Conservation (phyloP, 108 stramenopile species). For the Seminavis robusta region DNA sequence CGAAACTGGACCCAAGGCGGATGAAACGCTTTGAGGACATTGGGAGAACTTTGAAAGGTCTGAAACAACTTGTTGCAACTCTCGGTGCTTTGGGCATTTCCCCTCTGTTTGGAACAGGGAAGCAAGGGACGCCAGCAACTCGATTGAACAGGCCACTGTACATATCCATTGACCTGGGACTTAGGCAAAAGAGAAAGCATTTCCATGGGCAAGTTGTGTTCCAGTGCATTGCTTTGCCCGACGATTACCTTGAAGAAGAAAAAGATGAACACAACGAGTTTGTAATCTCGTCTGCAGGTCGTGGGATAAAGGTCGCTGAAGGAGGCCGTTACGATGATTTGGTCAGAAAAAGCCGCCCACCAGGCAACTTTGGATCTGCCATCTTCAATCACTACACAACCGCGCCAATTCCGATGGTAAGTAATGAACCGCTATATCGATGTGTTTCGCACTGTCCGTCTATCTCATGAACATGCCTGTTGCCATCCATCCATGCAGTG, state of each 20-base stretch:
- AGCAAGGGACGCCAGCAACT: neutral
- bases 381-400: slow-evolving; percentile 46
- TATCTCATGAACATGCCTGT: neutral
- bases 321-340: slow-evolving; percentile 71
- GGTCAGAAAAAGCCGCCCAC: slow-evolving; percentile 59
- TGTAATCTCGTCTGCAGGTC: slow-evolving; percentile 22
- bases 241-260: slow-evolving; percentile 43
- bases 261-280: slow-evolving; percentile 17
- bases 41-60: slow-evolving; percentile 32
- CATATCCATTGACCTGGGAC: slow-evolving; percentile 70
- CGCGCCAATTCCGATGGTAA: slow-evolving; percentile 57
- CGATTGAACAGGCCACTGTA: slow-evolving; percentile 43
- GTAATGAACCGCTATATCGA: neutral
- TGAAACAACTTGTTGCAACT: slow-evolving; percentile 38
- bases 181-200: slow-evolving; percentile 56
- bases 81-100: slow-evolving; percentile 47
- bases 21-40: slow-evolving; percentile 54
- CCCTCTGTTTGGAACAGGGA: slow-evolving; percentile 9
- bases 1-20: slow-evolving; percentile 18
- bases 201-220: slow-evolving; percentile 65
- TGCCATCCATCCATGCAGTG: slow-evolving; percentile 27
- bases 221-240: slow-evolving; percentile 61
- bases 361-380: slow-evolving; percentile 69
- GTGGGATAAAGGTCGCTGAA: slow-evolving; percentile 64
- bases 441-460: neutral